Base-by-base conservation (phyloP, 2,329 filamentous ascomycete species). In the Fusarium concolor region DNA sequence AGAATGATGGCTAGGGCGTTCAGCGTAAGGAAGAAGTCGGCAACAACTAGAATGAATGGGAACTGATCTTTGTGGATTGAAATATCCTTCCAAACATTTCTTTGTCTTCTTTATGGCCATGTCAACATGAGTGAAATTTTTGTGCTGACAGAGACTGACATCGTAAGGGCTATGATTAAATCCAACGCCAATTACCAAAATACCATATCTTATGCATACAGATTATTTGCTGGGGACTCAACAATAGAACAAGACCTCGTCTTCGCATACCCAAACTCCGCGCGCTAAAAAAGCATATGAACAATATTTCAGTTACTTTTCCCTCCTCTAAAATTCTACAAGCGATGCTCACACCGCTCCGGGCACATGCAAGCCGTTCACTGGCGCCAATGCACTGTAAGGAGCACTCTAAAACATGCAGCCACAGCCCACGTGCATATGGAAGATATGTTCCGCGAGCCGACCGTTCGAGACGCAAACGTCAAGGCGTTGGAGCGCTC, bases 21-120 rank as follows among this genome's bases (percentile, higher is more conserved):
- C 46, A 31, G 28, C 20, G 51, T 20, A 22, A 51, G 33, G 55
- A 49, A 41, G 31, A 65, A 50, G 53, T 47, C 64, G 53, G 62
- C 43, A 50, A 58, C 18, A 62, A 49, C 54, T 70, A 70, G 67
- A 70, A 67, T 70, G 67, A 68, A 68, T 55, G 56, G 42, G 39
- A 47, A 68, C 20, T 55, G 62, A 47, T 61, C 54, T 52, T 38
- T 55, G 26, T 41, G 31, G 31, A 60, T 49, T 43, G 29, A 15
- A 11, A 26, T n/a, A 24, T 62, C n/a, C 33, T 20, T 15, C 20
- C 6, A 12, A 26, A 50, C 22, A 35, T 18, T 17, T 33, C n/a
- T 6, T 26, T 29, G 33, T 51, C 29, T 45, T 18, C 8, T 14
- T 12, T 29, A 37, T 35, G 33, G 14, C n/a, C 24, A 9, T 35